phyloP scores from a whole-genome alignment of 2,329 filamentous ascomycete genomes.

The Stemphylium lycopersici region DNA sequence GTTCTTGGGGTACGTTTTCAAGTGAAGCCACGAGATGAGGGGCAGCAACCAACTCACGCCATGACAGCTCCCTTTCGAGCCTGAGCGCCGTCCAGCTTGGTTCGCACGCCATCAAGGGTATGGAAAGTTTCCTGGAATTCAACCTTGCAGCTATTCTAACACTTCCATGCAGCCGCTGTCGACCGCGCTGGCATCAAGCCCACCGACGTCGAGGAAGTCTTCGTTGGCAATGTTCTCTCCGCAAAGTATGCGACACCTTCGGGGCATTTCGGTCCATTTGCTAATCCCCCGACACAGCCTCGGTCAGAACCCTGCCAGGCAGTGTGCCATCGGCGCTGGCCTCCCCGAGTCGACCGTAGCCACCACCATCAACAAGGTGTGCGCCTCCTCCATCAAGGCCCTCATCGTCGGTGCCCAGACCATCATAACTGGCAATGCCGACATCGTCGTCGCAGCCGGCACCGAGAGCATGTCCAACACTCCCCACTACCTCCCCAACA shows the following conservation, averaged over 20 bases:
- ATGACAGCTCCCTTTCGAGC: conserved; percentile 79
- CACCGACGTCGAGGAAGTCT: conserved; percentile 91
- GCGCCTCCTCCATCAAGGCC: conserved; percentile 92
- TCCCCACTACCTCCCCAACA: conserved; percentile 89
- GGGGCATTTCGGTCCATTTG: conserved; percentile 2
- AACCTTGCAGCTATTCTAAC: conserved; percentile 24
- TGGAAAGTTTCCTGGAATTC: conserved; percentile 19
- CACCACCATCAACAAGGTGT: conserved; percentile 99
- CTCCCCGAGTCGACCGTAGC: conserved; percentile 79
- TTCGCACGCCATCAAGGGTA: conserved; percentile 90
- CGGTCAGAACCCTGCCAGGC: conserved; percentile 93
- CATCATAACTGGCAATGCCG: conserved; percentile 94
- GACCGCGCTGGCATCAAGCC: conserved; percentile 87
- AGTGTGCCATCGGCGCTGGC: conserved; percentile 89
- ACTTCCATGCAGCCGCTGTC: conserved; percentile 66
- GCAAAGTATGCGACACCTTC: conserved; percentile 72
- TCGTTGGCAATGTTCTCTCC: conserved; percentile 97
- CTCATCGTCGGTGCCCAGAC: conserved; percentile 94
- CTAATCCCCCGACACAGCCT: conserved; percentile 63
- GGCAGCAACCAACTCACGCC: conserved; percentile 31
- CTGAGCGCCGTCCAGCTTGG: conserved; percentile 86
- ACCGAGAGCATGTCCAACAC: conserved; percentile 99
- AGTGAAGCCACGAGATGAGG: conserved; percentile 18
- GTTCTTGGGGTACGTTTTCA: conserved; percentile 78
- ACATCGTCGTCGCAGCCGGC: conserved; percentile 90